Base-by-base conservation (phyloP, 768 basidiomycete species). In the Suillus ampliporus region DNA sequence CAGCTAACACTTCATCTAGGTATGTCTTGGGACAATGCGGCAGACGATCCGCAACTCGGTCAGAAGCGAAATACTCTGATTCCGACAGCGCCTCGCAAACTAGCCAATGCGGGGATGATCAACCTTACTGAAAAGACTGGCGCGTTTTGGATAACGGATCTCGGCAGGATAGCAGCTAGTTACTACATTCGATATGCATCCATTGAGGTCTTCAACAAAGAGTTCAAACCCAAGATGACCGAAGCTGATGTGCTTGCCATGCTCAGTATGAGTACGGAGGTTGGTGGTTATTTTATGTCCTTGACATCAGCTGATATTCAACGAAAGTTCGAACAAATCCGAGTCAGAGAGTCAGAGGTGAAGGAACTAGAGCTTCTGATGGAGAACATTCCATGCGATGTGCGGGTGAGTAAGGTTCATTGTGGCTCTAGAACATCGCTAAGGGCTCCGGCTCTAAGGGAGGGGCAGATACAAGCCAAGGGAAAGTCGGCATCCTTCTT, bases 151-250 rank as follows among this genome's bases (percentile, higher is more conserved):
- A 86, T 90, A 67, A 94, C 91, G n/a, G 96, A 97, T 65, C 77
- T 97, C 3, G 97, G 97, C n/a, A 82, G 95, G 66, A 96, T 99
- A 68, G 95, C 97, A 0, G 94, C 97, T 4, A 96, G 92, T 76
- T 99, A 97, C 76, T 99, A 99, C 76, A 91, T 99, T 71, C 86
- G 91, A 21, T 79, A 94, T 73, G 78, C 85, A 48, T 95, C 93
- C 5, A 89, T 99, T 40, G 93, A 94, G 74, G 85, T 92, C 7
- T 99, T 97, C 81, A 92, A 91, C 75, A 76, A 84, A 64, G 76
- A 84, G 63, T 93, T 99, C 76, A 82, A 86, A 56, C 83, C 87
- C 1, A 86, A 79, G 61, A 97, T 99, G 96, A 85, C 90, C 2
- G 97, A 98, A 76, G 97, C 96, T 2, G 95, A 98, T 75, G 86